Evolutionary conservation across 2,329 filamentous ascomycete species (phyloP).

Genomic region (Trichoderma atroviride): DNA sequence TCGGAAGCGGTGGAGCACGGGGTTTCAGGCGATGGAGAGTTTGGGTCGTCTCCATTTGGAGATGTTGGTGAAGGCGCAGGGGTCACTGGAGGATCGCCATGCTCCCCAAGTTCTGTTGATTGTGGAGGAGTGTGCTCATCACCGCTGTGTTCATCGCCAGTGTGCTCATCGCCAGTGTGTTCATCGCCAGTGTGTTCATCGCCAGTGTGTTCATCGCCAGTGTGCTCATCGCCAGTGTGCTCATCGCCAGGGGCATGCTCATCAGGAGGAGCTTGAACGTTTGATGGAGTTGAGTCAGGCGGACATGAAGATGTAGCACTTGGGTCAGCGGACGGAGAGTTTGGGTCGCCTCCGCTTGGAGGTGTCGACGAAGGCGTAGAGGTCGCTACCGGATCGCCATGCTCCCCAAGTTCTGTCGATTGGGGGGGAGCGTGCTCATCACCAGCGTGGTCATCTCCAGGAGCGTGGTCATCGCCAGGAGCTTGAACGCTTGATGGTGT

Average conservation of each 20-base stretch:
- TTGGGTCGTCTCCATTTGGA: neutral
- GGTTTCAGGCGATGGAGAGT: neutral
- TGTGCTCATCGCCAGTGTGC: too few relatives aligned
- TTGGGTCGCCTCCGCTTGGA: too few relatives aligned
- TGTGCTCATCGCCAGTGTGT: too few relatives aligned
- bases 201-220: too few relatives aligned
- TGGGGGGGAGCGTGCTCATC: neutral
- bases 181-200: too few relatives aligned
- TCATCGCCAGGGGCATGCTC: too few relatives aligned
- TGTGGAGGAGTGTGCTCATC: neutral
- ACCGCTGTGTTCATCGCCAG: too few relatives aligned
- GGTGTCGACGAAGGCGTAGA: neutral
- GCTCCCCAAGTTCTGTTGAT: neutral
- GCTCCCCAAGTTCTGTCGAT: neutral
- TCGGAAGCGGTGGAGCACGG: neutral
- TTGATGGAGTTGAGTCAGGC: neutral
- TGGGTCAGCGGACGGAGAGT: neutral
- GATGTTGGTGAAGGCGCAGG: neutral
- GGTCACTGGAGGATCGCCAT: neutral
- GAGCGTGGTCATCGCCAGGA: neutral
- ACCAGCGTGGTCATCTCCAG: neutral
- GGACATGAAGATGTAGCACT: constrained; percentile 8
- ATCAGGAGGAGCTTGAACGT: neutral
- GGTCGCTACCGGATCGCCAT: neutral
- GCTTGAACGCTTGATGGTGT: neutral